Evolutionary conservation across 305 asterid genomes (phyloP).

Genomic region (Solanum chacoense): DNA sequence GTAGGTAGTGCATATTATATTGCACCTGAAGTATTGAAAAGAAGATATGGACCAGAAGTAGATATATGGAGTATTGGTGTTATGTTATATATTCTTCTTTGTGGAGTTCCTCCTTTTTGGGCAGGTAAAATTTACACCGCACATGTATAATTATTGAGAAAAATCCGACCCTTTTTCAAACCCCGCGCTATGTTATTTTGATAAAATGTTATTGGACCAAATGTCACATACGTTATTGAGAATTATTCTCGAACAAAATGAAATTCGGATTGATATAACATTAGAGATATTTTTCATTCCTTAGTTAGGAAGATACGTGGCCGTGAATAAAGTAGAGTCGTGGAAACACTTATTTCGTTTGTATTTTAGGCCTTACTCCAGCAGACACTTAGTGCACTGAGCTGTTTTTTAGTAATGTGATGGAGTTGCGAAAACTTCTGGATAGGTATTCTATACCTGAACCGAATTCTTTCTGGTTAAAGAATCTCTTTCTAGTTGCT

Average conservation of each 20-base stretch:
- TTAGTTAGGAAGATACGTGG: background rate
- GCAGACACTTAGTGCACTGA: rapidly evolving
- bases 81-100: slow-evolving; percentile 72
- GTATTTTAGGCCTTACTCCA: rapidly evolving
- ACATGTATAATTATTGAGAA: background rate
- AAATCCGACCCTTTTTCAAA: background rate
- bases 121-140: slow-evolving; percentile 33
- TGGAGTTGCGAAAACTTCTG: rapidly evolving
- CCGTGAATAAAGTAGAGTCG: background rate
- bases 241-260: background rate
- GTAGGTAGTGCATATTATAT: slow-evolving; percentile 85
- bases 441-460: rapidly evolving
- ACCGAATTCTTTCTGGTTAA: too few species aligned
- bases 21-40: slow-evolving; percentile 74
- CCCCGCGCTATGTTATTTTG: rapidly evolving
- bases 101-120: slow-evolving; percentile 92
- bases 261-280: too few species aligned
- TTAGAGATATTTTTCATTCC: background rate
- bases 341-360: background rate
- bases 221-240: too few species aligned
- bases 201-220: background rate
- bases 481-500: background rate
- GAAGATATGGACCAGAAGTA: slow-evolving; percentile 69
- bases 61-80: slow-evolving; percentile 88
- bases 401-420: rapidly evolving